Evolutionary conservation across 176 grass and related monocot genomes (phyloP), one percentile per base, ranked within the genome.

Genomic region (Dendrocalamus sinicus): DNA sequence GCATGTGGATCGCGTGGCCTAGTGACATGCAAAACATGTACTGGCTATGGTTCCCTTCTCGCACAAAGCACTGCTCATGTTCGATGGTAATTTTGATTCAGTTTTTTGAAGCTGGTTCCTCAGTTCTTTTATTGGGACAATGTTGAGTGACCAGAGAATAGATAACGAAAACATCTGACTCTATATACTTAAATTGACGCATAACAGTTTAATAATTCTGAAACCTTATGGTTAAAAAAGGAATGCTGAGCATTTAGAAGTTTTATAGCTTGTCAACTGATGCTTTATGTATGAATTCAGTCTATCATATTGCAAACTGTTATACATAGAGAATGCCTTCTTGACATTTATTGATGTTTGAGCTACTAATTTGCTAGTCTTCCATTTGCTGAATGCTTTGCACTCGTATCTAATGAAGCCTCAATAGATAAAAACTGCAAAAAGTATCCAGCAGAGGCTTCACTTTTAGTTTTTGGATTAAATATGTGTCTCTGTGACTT

Each of bases 41-140:
- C 41, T 9, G 96, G 96, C 62, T 91, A 94, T 82, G 92, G 91
- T 73, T 95, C 91, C 39, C 91, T 95, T 78, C 86, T 98, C 22
- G 45, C 81, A 35, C 75, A 83, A 58, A 98, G 66, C 84, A 88
- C 85, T 70, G 93, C 93, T 89, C 85, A 86, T 81, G 86, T 96
- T 86, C 92, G 20, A 92, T 98, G 96, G 96, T 98, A 85, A 77
- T 79, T 41, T 12, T 73, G 65, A 47, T 39, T 62, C 54, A 83
- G 51, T 19, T 77, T 83, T 67, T 74, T 47, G 12, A 78, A 61
- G 43, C 23, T 30, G 43, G 52, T 58, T 48, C 12, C 16, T 67
- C 16, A 50, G 11, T 68, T 73, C 75, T 12, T 69, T 24, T 55
- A 64, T 78, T 79, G 2, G 67, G 40, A 26, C 28, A 58, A 20